Evolutionary conservation across 2,329 filamentous ascomycete genomes (phyloP).

Genomic region (Aureobasidium vineae): DNA sequence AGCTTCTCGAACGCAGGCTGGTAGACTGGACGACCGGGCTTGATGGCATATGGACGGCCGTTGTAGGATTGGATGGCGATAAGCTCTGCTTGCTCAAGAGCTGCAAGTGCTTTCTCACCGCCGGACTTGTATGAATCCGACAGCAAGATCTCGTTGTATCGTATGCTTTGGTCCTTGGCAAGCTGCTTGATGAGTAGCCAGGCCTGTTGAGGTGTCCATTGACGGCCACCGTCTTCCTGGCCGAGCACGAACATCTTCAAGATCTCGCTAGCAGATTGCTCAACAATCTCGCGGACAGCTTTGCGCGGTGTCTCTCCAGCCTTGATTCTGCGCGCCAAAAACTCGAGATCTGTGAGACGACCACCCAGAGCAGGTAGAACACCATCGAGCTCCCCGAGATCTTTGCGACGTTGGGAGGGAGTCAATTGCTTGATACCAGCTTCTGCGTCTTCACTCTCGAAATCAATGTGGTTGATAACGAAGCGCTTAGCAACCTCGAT

Average conservation of each 20-base stretch:
- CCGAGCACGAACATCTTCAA: slow-evolving; percentile 84
- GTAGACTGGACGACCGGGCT: slow-evolving; percentile 82
- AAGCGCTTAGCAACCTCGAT: slow-evolving; percentile 83
- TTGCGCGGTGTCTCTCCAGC: slow-evolving; percentile 77
- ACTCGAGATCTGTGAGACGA: slow-evolving; percentile 92
- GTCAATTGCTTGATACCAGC: slow-evolving; percentile 45
- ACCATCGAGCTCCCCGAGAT: slow-evolving; percentile 71
- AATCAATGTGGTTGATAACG: slow-evolving; percentile 76
- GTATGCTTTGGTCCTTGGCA: slow-evolving; percentile 63
- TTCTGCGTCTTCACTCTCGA: slow-evolving; percentile 42
- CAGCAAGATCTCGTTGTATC: slow-evolving; percentile 84
- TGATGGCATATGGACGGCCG: slow-evolving; percentile 75
- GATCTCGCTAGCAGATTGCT: slow-evolving; percentile 85
- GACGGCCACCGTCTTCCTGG: slow-evolving; percentile 56
- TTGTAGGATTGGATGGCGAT: slow-evolving; percentile 71
- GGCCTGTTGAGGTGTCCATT: slow-evolving; percentile 82
- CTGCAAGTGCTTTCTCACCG: slow-evolving; percentile 73
- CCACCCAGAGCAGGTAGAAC: slow-evolving; percentile 83
- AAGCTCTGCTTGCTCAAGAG: slow-evolving; percentile 80
- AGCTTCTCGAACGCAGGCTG: slow-evolving; percentile 75
- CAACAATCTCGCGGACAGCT: slow-evolving; percentile 84
- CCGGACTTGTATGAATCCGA: slow-evolving; percentile 69
- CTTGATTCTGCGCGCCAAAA: slow-evolving; percentile 84
- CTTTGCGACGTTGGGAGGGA: slow-evolving; percentile 49
- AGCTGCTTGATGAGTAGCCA: slow-evolving; percentile 85